Evolutionary conservation across 148 eudicot genomes (phyloP).

Genomic region (Tetragonia tetragonoides): DNA sequence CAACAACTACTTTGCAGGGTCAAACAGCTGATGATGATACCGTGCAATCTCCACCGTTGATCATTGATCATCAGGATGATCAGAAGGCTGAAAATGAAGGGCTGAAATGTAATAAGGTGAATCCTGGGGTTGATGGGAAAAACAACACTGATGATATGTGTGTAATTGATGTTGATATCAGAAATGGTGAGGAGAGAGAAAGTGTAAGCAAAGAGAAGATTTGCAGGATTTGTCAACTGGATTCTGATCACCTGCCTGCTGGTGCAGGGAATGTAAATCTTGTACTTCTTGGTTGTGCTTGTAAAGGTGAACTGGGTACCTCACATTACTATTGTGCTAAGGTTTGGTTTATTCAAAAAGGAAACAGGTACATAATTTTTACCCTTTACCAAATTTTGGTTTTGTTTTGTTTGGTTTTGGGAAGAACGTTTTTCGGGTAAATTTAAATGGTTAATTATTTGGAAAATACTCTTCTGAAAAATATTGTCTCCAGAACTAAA

Average conservation of each 20-base stretch:
- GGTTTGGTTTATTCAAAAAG: constrained; percentile 50
- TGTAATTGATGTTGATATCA: constrained; percentile 23
- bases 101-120: neutral
- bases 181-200: constrained; percentile 13
- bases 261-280: constrained; percentile 21
- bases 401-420: too few relatives aligned
- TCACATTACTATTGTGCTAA: constrained; percentile 55
- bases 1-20: neutral
- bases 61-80: neutral
- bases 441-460: too few relatives aligned
- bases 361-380: constrained; percentile 40
- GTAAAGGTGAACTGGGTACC: constrained; percentile 52
- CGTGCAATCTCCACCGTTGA: constrained; percentile 20
- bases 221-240: constrained; percentile 49
- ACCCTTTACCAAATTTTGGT: neutral
- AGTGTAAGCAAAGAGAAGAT: constrained; percentile 26
- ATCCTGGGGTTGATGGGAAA: neutral
- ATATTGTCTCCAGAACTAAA: too few relatives aligned
- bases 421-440: too few relatives aligned
- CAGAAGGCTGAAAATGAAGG: constrained; percentile 2
- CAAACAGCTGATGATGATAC: neutral
- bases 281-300: constrained; percentile 53
- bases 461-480: too few relatives aligned
- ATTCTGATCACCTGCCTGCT: constrained; percentile 21
- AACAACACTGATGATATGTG: neutral